Conservation (phyloP, 352 stramenopile species). For the Globisporangium megalacanthum region DNA sequence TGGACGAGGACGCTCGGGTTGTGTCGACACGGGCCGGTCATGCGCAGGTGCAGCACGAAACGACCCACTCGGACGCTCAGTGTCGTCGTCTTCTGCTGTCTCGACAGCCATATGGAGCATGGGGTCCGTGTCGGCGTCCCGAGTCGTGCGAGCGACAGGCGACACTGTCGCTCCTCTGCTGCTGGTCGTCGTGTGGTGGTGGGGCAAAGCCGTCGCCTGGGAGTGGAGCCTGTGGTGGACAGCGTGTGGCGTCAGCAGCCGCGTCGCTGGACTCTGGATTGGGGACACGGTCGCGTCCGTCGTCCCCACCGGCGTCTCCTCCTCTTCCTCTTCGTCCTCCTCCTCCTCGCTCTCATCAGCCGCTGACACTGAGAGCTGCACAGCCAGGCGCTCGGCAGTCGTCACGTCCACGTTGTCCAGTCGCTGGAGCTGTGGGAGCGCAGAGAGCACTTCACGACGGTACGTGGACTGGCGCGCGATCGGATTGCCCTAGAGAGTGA, state of each 20-base stretch:
- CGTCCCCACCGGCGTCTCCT: neutral
- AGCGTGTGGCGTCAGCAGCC: slow-evolving; percentile 9
- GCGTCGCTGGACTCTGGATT: slow-evolving; percentile 1
- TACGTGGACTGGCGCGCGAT: slow-evolving; percentile 34
- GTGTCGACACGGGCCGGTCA: too few relatives aligned
- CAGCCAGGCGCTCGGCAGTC: slow-evolving; percentile 33
- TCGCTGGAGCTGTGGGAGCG: slow-evolving; percentile 46
- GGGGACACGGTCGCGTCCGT: slow-evolving; percentile 7
- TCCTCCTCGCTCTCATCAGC: neutral
- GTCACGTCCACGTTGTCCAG: slow-evolving; percentile 43
- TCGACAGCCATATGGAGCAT: too few relatives aligned
- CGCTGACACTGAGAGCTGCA: neutral
- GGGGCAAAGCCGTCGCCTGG: neutral
- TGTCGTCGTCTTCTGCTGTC: neutral
- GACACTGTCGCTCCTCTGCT: too few relatives aligned
- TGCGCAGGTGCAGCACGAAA: too few relatives aligned
- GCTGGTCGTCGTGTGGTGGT: too few relatives aligned
- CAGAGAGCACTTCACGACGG: slow-evolving; percentile 40
- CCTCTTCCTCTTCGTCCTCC: neutral
- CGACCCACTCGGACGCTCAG: too few relatives aligned
- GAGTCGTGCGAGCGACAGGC: too few relatives aligned
- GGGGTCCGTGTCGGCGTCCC: too few relatives aligned
- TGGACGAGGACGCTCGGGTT: too few relatives aligned
- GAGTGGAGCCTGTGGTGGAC: neutral
- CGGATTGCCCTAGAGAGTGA: slow-evolving; percentile 38